Evolutionary conservation across 2,329 filamentous ascomycete species (phyloP), one percentile per base, ranked within the genome.

Genomic region (Macrophomina pseudophaseolina): DNA sequence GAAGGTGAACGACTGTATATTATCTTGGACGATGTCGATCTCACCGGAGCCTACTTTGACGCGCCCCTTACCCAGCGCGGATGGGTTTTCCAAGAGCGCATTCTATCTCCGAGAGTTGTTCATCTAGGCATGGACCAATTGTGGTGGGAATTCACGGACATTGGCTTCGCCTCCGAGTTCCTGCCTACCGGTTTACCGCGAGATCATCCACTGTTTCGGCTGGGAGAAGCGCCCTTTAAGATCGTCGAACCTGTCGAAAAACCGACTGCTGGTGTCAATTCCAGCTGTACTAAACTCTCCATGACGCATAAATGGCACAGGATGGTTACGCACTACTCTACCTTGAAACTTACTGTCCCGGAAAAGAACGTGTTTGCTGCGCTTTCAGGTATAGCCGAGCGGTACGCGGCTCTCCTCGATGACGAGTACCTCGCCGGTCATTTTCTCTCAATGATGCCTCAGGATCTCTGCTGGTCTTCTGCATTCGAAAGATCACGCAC

Each of bases 81-180:
- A 7, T 66, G 66, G 66, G 51, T 52, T 2, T 49, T 52, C 33
- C 66, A 63, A 38, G 66, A 68, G 38, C 66, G 62, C 3, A 14
- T 66, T 3, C 33, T 66, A 12, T 42, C 66, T n/a, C 66, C 63
- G 7, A 28, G 66, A 3, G 58, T 63, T 4, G 33, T 68, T 2
- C 64, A 68, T 23, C 53, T 66, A 4, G 42, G 33, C 33, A 8
- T 7, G 6, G 23, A 46, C 1, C 42, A 62, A 23, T 14, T 66
- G 2, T 35, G 42, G 18, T 68, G 64, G 63, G 63, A 68, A 48
- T 68, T 63, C 32, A 35, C 8, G 3, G 18, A 60, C 1, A 9
- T 42, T 12, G 9, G 18, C 16, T 56, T 56, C n/a, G 53, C 53
- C 8, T 56, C 33, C 4, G 53, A 56, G n/a, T 18, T n/a, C 11